Evolutionary conservation across 2,329 filamentous ascomycete genomes (phyloP), one percentile per base, ranked within the genome.

Genomic region (Cytospora piceicola): DNA sequence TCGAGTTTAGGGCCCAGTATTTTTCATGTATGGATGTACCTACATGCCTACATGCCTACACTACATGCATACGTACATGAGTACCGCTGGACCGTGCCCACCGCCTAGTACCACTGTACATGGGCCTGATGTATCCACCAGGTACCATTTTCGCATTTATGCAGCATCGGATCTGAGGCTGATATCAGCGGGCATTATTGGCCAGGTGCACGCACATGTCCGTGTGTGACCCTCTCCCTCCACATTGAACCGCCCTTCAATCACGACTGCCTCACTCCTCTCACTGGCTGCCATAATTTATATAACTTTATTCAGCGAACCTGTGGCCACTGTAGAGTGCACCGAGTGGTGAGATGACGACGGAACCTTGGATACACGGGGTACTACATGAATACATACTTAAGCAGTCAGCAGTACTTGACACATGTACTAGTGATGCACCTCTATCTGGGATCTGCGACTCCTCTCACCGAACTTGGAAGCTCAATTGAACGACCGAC

Each of bases 391-490:
- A 5, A 29, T 29, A 29, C 27, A 29, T 29, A 5, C n/a, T n/a
- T n/a, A n/a, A n/a, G n/a, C n/a, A n/a, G n/a, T 3, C 5, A 29
- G 17, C 39, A 42, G 39, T 42, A 20, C 39, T 17, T 42, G 17
- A 34, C 12, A 14, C 2, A 39, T 34, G 42, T 46, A 46, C 42
- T 46, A 22, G 42, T 46, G 42, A 46, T 46, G 42, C 42, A 46
- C 42, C 42, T 46, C 42, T 46, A 46, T 46, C 42, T 46, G 42
- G 7, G 42, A 46, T 46, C 42, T 46, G 42, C 42, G 11, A 3
- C n/a, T n/a, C 42, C 20, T 46, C 42, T 46, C 42, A 46, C 42
- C 42, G 42, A 46, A 46, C 42, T 22, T 46, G 42, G 42, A 46
- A 46, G 42, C 42, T n/a, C 20, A 22, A 46, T 46, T 46, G n/a